phyloP scores from a whole-genome alignment of 495 filamentous ascomycete genomes.

The Hypoxylon intermedium region DNA sequence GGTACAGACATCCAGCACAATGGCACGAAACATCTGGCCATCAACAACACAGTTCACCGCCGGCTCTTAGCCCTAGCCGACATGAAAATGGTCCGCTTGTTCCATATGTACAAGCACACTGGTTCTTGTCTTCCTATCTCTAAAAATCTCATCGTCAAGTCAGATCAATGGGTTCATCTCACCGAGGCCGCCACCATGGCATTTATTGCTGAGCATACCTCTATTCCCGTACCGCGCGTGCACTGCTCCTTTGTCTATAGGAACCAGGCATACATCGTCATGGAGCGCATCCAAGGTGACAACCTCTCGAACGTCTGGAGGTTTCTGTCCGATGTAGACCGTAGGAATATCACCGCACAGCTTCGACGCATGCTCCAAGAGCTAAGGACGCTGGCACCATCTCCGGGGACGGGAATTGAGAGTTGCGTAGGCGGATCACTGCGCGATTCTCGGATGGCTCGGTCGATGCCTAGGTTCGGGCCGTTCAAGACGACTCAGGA shows the following conservation, averaged over 20 bases:
- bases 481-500: constrained; percentile 28
- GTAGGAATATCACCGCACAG: not conserved
- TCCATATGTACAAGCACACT: not conserved
- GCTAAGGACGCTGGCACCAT: constrained; percentile 1
- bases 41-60: constrained; percentile 1
- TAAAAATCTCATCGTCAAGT: constrained; percentile 9
- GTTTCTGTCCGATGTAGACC: not conserved
- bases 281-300: constrained; percentile 5
- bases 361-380: constrained; percentile 8
- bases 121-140: constrained; percentile 12
- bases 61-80: not conserved
- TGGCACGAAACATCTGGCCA: constrained; percentile 1
- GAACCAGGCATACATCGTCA: constrained; percentile 2
- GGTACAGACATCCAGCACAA: not conserved
- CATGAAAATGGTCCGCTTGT: not conserved
- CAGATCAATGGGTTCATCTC: constrained; percentile 2
- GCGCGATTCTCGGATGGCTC: constrained; percentile 3
- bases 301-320: not conserved
- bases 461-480: constrained; percentile 5
- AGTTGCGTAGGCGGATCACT: constrained; percentile 6
- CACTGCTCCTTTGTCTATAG: constrained; percentile 4
- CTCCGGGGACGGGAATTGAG: constrained; percentile 8
- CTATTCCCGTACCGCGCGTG: constrained; percentile 5
- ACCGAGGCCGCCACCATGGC: constrained; percentile 10
- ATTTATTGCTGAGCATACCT: constrained; percentile 6